A percentile compares a stretch with the other conserved stretches of the same genome.
These are phyloP conservation scores for Dactylis glomerata DNA, from an alignment of 176 grass and related monocot genomes.

Conservation along the genomic window DNA sequence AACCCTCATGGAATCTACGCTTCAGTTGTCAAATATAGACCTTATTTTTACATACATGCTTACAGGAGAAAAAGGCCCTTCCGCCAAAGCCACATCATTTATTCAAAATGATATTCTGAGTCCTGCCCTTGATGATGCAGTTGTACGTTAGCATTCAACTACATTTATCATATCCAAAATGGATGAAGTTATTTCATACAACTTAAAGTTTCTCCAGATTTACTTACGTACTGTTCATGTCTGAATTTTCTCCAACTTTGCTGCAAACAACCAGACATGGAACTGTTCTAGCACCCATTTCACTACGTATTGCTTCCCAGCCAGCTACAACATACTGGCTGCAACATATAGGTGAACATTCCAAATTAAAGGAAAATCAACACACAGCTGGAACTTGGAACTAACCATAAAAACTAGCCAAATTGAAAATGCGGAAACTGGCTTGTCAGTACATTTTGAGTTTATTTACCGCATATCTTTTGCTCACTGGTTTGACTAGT, in stretches of 20 bases:
- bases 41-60: conserved; percentile 78
- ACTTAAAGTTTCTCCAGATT: conserved; percentile 23
- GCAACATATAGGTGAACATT: not conserved
- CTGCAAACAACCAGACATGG: not conserved
- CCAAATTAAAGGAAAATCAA: not conserved
- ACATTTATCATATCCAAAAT: not conserved
- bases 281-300: not conserved
- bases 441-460: not conserved
- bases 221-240: not conserved
- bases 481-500: not conserved
- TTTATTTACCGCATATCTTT: not conserved
- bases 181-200: conserved; percentile 5
- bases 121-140: conserved; percentile 68
- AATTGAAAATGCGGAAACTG: not conserved
- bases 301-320: not conserved
- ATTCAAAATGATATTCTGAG: conserved; percentile 92
- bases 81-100: conserved; percentile 38
- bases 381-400: not conserved
- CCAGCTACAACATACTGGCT: not conserved
- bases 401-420: not conserved
- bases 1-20: conserved; percentile 77
- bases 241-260: not conserved
- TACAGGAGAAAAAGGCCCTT: conserved; percentile 55
- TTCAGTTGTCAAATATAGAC: conserved; percentile 92
- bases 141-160: conserved; percentile 35